Evolutionary conservation across 1,284 basidiomycete genomes (phyloP).

Genomic region (Omphalotus olearius): DNA sequence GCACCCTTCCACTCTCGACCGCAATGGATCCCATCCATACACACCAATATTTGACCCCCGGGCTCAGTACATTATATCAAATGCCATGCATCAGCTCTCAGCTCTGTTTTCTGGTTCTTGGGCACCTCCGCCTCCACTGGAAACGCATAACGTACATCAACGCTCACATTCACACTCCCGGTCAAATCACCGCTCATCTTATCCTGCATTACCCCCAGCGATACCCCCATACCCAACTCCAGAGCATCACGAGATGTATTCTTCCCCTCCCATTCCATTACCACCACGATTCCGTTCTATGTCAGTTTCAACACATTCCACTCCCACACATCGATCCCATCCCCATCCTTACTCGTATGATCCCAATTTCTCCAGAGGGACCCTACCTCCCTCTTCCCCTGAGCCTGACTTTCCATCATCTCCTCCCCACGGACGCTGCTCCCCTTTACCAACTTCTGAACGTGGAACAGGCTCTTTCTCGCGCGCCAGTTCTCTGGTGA

Average conservation of each 20-base stretch:
- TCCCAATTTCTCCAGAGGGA: slow-evolving; percentile 37
- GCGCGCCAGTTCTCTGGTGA: slow-evolving; percentile 29
- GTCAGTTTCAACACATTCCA: slow-evolving; percentile 24
- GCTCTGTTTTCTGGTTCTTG: slow-evolving; percentile 18
- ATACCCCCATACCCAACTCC: slow-evolving; percentile 14
- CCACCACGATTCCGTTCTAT: slow-evolving; percentile 6
- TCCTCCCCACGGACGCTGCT: neutral
- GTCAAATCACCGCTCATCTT: neutral
- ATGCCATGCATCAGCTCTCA: slow-evolving; percentile 29
- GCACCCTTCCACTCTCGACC: neutral
- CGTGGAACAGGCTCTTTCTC: slow-evolving; percentile 12
- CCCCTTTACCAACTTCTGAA: neutral
- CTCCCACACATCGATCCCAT: slow-evolving; percentile 35
- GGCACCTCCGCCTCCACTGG: slow-evolving; percentile 20
- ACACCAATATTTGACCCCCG: slow-evolving; percentile 15
- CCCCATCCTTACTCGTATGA: slow-evolving; percentile 35
- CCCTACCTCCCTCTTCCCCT: slow-evolving; percentile 44
- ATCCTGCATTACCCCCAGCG: slow-evolving; percentile 5
- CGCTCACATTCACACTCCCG: too few relatives aligned
- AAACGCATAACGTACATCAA: neutral
- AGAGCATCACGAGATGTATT: neutral
- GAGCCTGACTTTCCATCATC: slow-evolving; percentile 22
- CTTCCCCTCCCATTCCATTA: neutral
- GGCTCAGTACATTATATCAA: slow-evolving; percentile 29
- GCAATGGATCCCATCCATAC: slow-evolving; percentile 6